Percentiles rank a stretch among this genome's conserved stretches.
These are phyloP conservation scores for Pichia sp. DNA, from an alignment of 1,139 yeast genomes.

Conservation along the genomic window DNA sequence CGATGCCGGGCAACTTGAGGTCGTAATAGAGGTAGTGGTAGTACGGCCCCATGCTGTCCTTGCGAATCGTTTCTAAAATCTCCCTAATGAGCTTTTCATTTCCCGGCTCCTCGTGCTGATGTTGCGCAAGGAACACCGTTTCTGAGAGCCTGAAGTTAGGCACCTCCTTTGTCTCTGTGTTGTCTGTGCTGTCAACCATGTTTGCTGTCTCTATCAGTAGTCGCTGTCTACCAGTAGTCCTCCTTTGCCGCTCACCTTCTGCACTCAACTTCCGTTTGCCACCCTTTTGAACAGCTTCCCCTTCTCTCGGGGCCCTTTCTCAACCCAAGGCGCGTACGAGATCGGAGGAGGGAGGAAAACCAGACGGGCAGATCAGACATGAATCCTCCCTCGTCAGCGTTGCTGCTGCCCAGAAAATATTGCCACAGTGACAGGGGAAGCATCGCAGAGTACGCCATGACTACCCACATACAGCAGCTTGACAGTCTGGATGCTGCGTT, in stretches of 20 bases:
- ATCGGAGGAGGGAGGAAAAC: not conserved
- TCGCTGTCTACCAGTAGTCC: not conserved
- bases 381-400: no score
- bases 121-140: conserved; percentile 56
- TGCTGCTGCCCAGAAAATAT: no score
- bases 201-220: not conserved
- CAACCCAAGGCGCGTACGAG: not conserved
- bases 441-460: not conserved
- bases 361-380: not conserved
- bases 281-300: not conserved
- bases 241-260: not conserved
- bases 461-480: not conserved
- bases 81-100: conserved; percentile 34
- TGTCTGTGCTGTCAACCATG: not conserved
- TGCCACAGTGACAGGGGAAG: no score
- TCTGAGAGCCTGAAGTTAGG: conserved; percentile 83
- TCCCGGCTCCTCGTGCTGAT: conserved; percentile 25
- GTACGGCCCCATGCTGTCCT: conserved; percentile 76
- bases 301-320: not conserved
- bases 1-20: conserved; percentile 34
- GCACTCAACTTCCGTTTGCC: not conserved
- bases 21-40: conserved; percentile 64
- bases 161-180: conserved; percentile 30
- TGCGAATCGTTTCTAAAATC: conserved; percentile 51
- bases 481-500: not conserved